phyloP scores from a whole-genome alignment of 1,139 yeast species.

The Zygosaccharomyces sapae region DNA sequence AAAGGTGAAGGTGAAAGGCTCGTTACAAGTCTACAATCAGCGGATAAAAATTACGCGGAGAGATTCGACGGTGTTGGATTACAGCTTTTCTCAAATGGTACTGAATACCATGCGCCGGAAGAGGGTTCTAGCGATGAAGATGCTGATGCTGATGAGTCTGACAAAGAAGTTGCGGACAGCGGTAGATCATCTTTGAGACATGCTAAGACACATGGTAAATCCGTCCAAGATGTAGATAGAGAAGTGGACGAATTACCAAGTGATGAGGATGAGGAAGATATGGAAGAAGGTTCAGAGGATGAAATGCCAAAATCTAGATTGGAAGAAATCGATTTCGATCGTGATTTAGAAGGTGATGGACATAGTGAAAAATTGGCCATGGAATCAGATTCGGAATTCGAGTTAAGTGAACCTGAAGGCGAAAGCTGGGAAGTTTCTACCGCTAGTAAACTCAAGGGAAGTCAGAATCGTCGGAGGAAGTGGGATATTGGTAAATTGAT shows the following conservation, averaged over 20 bases:
- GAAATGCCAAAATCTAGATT: slow-evolving; percentile 28
- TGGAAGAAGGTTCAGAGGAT: slow-evolving; percentile 37
- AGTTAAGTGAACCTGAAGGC: slow-evolving; percentile 41
- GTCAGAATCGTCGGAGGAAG: slow-evolving; percentile 38
- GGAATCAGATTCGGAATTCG: slow-evolving; percentile 46
- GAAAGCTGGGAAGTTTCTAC: slow-evolving; percentile 46
- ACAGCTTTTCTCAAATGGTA: slow-evolving; percentile 62
- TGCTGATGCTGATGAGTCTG: slow-evolving; percentile 37
- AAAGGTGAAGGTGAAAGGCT: slow-evolving; percentile 76
- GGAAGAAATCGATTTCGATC: slow-evolving; percentile 46
- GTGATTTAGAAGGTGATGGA: slow-evolving; percentile 38
- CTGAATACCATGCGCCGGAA: slow-evolving; percentile 45
- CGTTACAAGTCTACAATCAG: slow-evolving; percentile 76
- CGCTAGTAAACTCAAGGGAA: slow-evolving; percentile 48
- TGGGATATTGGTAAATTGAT: slow-evolving; percentile 83
- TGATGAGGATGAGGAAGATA: slow-evolving; percentile 41
- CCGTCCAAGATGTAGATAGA: slow-evolving; percentile 51
- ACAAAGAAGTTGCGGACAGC: slow-evolving; percentile 39
- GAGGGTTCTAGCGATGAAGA: slow-evolving; percentile 41
- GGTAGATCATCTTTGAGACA: slow-evolving; percentile 61
- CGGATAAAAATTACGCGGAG: slow-evolving; percentile 59
- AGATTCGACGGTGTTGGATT: slow-evolving; percentile 66
- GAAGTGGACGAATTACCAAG: slow-evolving; percentile 44
- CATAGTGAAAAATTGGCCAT: slow-evolving; percentile 41
- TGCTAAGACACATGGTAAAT: slow-evolving; percentile 56